Evolutionary conservation across 768 basidiomycete genomes (phyloP), one percentile per base, ranked within the genome.

Genomic region (Lactarius vividus): DNA sequence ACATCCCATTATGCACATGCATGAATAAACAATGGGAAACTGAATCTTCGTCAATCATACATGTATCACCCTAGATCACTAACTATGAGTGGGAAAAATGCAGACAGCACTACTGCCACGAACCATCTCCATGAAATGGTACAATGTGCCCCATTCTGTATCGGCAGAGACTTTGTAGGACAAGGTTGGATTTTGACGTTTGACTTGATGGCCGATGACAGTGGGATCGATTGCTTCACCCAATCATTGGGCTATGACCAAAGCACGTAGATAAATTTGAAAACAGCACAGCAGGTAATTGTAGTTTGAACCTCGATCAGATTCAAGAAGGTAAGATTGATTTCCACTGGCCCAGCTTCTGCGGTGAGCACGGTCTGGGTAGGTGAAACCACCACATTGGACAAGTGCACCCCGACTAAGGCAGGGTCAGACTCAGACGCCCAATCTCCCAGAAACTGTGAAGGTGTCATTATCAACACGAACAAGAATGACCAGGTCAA

Each of bases 151-250:
- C n/a, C n/a, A n/a, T n/a, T n/a, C n/a, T n/a, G n/a, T n/a, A n/a
- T n/a, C n/a, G n/a, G n/a, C n/a, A n/a, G n/a, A n/a, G n/a, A n/a
- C n/a, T n/a, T n/a, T n/a, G n/a, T n/a, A n/a, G n/a, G n/a, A n/a
- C n/a, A n/a, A n/a, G n/a, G n/a, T n/a, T n/a, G n/a, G n/a, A n/a
- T n/a, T n/a, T n/a, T n/a, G n/a, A n/a, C n/a, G n/a, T n/a, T n/a
- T n/a, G n/a, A n/a, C n/a, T n/a, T n/a, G n/a, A n/a, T n/a, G n/a
- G n/a, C n/a, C n/a, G n/a, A 80, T 13, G 78, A 75, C 68, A 79
- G 78, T 7, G 79, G 78, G 4, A 80, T 59, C 1, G 79, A 79
- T 61, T 79, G 78, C 26, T 71, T 71, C 49, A 77, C 75, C 61
- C 75, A 74, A 68, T 80, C 75, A 9, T 70, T 68, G 0, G 78